Percentiles rank a stretch among this genome's conserved stretches.
Evolutionary conservation across 2,329 filamentous ascomycete species (phyloP).

Genomic region (Ophiostoma australiae): DNA sequence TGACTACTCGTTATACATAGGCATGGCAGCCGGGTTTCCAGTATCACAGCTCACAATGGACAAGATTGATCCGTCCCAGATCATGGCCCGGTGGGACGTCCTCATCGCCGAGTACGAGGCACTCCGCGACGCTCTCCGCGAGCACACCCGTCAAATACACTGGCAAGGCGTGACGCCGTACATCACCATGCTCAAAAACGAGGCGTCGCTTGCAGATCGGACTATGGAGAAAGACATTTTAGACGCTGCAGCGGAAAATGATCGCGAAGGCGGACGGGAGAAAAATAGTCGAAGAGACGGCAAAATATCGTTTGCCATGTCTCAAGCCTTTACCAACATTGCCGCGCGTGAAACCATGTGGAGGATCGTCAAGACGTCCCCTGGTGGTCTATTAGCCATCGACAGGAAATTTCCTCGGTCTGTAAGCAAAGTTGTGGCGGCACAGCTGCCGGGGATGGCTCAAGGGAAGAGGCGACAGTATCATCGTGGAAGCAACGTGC

Average conservation of each 20-base stretch:
- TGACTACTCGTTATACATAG: not conserved
- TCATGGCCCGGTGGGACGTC: slow-evolving; percentile 22
- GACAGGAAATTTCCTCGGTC: slow-evolving; percentile 15
- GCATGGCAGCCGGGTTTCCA: not conserved
- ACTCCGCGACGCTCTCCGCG: slow-evolving; percentile 22
- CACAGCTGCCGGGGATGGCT: not conserved
- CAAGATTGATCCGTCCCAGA: not conserved
- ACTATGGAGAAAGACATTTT: not conserved
- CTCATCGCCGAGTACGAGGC: slow-evolving; percentile 26
- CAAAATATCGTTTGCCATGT: slow-evolving; percentile 1
- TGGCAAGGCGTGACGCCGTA: slow-evolving; percentile 27
- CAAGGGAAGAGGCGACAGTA: not conserved
- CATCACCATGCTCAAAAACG: slow-evolving; percentile 22
- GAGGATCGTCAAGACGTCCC: slow-evolving; percentile 32
- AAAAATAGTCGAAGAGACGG: not conserved
- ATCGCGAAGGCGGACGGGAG: not conserved
- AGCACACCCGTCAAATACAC: slow-evolving; percentile 20
- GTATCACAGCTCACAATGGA: not conserved
- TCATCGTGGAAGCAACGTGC: not conserved
- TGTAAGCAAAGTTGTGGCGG: not conserved
- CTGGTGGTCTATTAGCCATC: slow-evolving; percentile 30
- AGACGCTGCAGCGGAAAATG: not conserved
- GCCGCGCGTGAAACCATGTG: slow-evolving; percentile 29
- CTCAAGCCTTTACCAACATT: slow-evolving; percentile 24
- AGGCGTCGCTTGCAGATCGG: slow-evolving; percentile 18